A percentile compares a stretch with the other conserved stretches of the same genome.
These are phyloP conservation scores for Yarrowia hollandica DNA, from an alignment of 805 yeast species.

Conservation along the genomic window DNA sequence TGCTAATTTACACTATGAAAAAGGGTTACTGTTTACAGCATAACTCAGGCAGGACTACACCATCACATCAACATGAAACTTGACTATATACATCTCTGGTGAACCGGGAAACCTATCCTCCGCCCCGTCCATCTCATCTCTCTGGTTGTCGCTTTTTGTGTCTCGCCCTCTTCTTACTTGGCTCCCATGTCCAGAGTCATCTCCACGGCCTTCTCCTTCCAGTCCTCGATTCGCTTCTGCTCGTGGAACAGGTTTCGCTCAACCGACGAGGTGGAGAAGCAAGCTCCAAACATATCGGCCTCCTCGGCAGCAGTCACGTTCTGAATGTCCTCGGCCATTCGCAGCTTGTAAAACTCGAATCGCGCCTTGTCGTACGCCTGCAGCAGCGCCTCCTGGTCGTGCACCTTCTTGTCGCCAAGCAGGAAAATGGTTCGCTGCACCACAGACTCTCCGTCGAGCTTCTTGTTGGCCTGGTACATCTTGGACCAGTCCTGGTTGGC, in stretches of 20 bases:
- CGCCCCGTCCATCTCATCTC: no score
- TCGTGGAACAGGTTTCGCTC: slow-evolving; percentile 72
- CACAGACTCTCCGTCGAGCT: slow-evolving; percentile 86
- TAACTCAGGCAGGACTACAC: no score
- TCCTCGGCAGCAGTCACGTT: slow-evolving; percentile 76
- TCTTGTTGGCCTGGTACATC: slow-evolving; percentile 68
- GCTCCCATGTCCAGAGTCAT: slow-evolving; percentile 54
- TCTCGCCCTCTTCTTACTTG: no score
- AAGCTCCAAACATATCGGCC: slow-evolving; percentile 79
- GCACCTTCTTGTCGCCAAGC: slow-evolving; percentile 40
- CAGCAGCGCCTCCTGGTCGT: slow-evolving; percentile 37
- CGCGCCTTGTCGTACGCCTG: slow-evolving; percentile 85
- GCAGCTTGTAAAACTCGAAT: slow-evolving; percentile 79
- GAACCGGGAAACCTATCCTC: no score
- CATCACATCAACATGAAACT: no score
- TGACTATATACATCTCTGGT: no score
- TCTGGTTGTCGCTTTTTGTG: no score
- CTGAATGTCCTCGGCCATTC: slow-evolving; percentile 81
- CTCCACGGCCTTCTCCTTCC: slow-evolving; percentile 71
- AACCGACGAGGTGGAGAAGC: slow-evolving; percentile 59
- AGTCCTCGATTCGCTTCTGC: slow-evolving; percentile 64
- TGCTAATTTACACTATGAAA: no score
- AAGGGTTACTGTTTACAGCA: no score
- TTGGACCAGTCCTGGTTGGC: slow-evolving; percentile 69
- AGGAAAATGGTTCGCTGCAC: slow-evolving; percentile 71